A percentile compares a stretch with the other conserved stretches of the same genome.
These are phyloP conservation scores for Pseudogymnoascus sp. DNA, from an alignment of 2,329 filamentous ascomycete species.

Conservation along the genomic window DNA sequence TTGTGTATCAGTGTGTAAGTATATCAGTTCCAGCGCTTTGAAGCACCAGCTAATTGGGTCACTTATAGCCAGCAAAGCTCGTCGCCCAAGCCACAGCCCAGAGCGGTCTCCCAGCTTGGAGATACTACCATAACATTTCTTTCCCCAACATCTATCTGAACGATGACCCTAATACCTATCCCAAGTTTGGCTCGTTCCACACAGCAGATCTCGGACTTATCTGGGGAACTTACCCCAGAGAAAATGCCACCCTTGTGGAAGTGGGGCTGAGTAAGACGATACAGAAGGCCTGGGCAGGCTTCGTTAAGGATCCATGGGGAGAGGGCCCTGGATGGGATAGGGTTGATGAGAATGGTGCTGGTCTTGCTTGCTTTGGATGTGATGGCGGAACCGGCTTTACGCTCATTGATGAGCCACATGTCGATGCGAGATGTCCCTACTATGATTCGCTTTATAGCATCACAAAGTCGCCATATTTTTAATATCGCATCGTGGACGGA, in stretches of 20 bases:
- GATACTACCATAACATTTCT: background rate
- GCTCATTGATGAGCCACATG: background rate
- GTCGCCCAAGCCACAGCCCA: background rate
- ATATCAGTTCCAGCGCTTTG: background rate
- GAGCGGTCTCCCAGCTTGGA: background rate
- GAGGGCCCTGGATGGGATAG: slow-evolving; percentile 25
- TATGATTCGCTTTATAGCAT: background rate
- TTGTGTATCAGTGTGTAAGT: slow-evolving; percentile 8
- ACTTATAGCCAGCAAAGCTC: slow-evolving; percentile 1
- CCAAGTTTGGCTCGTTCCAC: slow-evolving; percentile 30
- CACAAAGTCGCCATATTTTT: background rate
- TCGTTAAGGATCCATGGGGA: slow-evolving; percentile 24
- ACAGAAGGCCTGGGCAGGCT: slow-evolving; percentile 27
- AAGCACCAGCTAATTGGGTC: background rate
- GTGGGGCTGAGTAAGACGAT: slow-evolving; percentile 22
- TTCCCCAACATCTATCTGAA: slow-evolving; percentile 7
- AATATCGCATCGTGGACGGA: background rate
- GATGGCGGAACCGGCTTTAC: background rate
- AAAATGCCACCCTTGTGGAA: slow-evolving; percentile 22
- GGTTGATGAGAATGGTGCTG: background rate
- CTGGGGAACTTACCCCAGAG: slow-evolving; percentile 27
- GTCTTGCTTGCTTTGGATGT: background rate
- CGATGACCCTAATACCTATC: background rate
- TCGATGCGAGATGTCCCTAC: background rate
- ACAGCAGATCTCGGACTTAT: slow-evolving; percentile 30